A percentile compares a stretch with the other conserved stretches of the same genome.
Conservation (phyloP, 2,329 filamentous ascomycete genomes). For the Penicillium palitans region DNA sequence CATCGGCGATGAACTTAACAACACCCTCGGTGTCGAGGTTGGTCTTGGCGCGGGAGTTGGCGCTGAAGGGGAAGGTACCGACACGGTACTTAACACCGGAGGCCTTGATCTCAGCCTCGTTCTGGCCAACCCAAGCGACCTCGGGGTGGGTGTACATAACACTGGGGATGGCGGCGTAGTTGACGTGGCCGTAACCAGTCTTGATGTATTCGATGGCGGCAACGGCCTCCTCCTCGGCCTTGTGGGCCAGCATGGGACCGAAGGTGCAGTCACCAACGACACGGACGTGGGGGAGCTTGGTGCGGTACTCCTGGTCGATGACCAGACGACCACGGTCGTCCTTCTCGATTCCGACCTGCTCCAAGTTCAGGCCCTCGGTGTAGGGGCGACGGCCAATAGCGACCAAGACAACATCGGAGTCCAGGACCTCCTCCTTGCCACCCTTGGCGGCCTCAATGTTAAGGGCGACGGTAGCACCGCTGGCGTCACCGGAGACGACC, state of each 20-base stretch:
- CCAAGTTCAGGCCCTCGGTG: slow-evolving; percentile 84
- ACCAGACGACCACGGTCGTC: slow-evolving; percentile 94
- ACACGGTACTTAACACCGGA: slow-evolving; percentile 87
- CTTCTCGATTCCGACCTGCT: slow-evolving; percentile 73
- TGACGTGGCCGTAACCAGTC: slow-evolving; percentile 97
- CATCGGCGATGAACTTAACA: slow-evolving; percentile 96
- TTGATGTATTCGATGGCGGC: slow-evolving; percentile 95
- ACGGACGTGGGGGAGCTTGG: slow-evolving; percentile 94
- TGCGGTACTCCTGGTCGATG: slow-evolving; percentile 98
- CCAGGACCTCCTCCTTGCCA: slow-evolving; percentile 88
- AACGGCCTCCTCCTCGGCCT: slow-evolving; percentile 97
- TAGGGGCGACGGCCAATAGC: slow-evolving; percentile 96
- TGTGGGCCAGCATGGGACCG: slow-evolving; percentile 98
- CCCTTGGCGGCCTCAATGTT: slow-evolving; percentile 91
- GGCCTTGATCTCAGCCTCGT: slow-evolving; percentile 91
- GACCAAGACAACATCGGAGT: slow-evolving; percentile 92
- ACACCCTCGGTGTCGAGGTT: slow-evolving; percentile 94
- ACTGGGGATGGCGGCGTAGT: slow-evolving; percentile 95
- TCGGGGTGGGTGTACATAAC: slow-evolving; percentile 99
- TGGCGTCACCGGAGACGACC: slow-evolving; percentile 80
- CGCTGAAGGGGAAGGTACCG: slow-evolving; percentile 94
- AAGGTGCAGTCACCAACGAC: slow-evolving; percentile 96
- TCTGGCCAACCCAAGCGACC: slow-evolving; percentile 98
- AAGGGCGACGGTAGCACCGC: slow-evolving; percentile 74
- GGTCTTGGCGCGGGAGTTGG: slow-evolving; percentile 98